Conservation (phyloP, 768 basidiomycete genomes). For the Amanita jacksonii region DNA sequence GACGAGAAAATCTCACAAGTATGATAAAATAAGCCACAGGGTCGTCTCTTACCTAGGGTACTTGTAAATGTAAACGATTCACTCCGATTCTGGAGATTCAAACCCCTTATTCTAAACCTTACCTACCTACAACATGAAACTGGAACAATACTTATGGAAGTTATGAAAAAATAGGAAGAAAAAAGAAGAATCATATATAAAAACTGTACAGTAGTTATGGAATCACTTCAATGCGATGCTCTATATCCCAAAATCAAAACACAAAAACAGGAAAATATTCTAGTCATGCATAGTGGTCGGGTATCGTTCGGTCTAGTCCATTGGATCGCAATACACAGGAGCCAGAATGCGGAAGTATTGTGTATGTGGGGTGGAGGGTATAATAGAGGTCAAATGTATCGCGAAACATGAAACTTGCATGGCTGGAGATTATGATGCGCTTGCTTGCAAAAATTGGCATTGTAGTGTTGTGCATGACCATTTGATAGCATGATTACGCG, state of each 20-base stretch:
- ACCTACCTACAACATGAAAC: too few relatives aligned
- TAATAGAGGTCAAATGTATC: constrained; percentile 6
- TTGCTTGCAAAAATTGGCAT: constrained; percentile 3
- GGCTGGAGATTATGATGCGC: neutral
- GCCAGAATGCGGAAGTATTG: too few relatives aligned
- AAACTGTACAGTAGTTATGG: constrained; percentile 7
- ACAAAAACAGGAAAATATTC: constrained; percentile 15
- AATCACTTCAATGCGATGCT: constrained; percentile 43
- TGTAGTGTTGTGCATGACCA: too few relatives aligned
- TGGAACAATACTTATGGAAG: too few relatives aligned
- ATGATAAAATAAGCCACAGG: too few relatives aligned
- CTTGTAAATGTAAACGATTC: too few relatives aligned
- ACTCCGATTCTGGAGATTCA: too few relatives aligned
- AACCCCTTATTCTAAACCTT: too few relatives aligned
- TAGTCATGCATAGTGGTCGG: constrained; percentile 4
- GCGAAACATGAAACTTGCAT: constrained; percentile 8
- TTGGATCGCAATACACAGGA: constrained; percentile 20
- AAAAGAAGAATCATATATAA: constrained; percentile 3
- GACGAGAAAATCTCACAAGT: too few relatives aligned
- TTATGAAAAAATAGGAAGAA: constrained; percentile 1
- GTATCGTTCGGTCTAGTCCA: constrained; percentile 18
- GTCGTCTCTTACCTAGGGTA: too few relatives aligned
- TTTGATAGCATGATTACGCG: too few relatives aligned
- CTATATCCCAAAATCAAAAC: constrained; percentile 25
- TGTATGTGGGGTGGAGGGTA: constrained; percentile 2